phyloP scores from a whole-genome alignment of 208 protist genomes.

The Naegleria gruberi region DNA sequence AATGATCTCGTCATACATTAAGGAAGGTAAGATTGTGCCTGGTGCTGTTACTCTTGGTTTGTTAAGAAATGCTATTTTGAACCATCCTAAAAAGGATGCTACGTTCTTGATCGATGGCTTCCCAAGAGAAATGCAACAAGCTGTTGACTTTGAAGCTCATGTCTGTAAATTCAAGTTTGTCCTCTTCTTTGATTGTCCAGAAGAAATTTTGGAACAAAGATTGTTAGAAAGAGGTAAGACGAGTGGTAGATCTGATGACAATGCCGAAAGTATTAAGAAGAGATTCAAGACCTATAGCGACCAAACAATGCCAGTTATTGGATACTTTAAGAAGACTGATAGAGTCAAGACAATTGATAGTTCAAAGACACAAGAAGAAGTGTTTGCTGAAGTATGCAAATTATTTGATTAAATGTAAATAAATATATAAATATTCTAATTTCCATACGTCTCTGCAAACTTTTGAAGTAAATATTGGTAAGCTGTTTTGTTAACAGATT shows the following conservation, averaged over 20 bases:
- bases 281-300: background rate
- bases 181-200: slow-evolving; percentile 26
- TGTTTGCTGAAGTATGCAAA: background rate
- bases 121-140: slow-evolving; percentile 30
- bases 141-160: slow-evolving; percentile 21
- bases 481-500: background rate
- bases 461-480: background rate
- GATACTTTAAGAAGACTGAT: slow-evolving; percentile 13
- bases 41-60: slow-evolving; percentile 1
- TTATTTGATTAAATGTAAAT: background rate
- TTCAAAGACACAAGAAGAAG: background rate
- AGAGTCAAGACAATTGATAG: background rate
- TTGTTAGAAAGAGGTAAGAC: slow-evolving; percentile 23
- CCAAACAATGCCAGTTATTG: slow-evolving; percentile 26
- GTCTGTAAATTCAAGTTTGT: slow-evolving; percentile 10
- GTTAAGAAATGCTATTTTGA: slow-evolving; percentile 11
- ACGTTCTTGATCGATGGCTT: slow-evolving; percentile 30
- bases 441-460: background rate
- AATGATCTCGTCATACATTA: background rate
- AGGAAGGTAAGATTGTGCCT: slow-evolving; percentile 14
- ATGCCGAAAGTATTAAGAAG: slow-evolving; percentile 16
- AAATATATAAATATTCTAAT: no score
- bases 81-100: background rate
- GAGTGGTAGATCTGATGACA: slow-evolving; percentile 25
- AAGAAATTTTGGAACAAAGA: slow-evolving; percentile 11